Base-by-base conservation (phyloP, 805 yeast genomes). In the Naumovozyma baii region DNA sequence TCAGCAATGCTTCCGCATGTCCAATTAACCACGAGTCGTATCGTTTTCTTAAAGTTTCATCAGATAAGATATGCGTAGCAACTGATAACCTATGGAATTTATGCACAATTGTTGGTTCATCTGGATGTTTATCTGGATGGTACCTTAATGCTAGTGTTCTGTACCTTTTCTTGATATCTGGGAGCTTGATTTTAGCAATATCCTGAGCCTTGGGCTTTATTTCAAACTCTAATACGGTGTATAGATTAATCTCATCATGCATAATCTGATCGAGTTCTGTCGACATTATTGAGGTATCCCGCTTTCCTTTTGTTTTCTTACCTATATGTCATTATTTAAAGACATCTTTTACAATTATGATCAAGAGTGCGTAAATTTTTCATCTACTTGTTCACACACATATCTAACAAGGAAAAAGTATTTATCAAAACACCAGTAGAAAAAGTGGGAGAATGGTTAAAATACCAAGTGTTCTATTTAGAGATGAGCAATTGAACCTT, bases 141-240 rank as follows among this genome's bases (percentile, higher is more conserved):
- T 47, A 50, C 16, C 40, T 36, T 18, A 56, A 39, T n/a, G 59
- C 57, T 41, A 55, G 31, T 14, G 32, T 34, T 20, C 54, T 44
- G 36, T 47, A 55, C 16, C 39, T 48, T 28, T 39, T 51, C 39
- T 45, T 45, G 4, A 56, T 40, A 7, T 43, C 49, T 37, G 37
- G 36, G 28, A 32, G 39, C 17, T 68, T 65, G 15, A 72, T 68
- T 45, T 66, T 62, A 47, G 63, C 69, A 7, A 73, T 72, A 39
- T 67, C 51, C 8, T 70, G 72, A 15, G 31, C 15, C 13, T 5
- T 12, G 7, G 31, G 15, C 13, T 66, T 52, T 29, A 70, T 65
- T 18, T 58, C 37, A 3, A 70, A 64, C 16, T 68, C 72, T 39
- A 71, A 61, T 46, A 69, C 62, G 34, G 65, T 69, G 52, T 71